These are phyloP conservation scores for Linnemannia hyalina DNA, from an alignment of 192 early-diverging fungal species.

Conservation along the genomic window DNA sequence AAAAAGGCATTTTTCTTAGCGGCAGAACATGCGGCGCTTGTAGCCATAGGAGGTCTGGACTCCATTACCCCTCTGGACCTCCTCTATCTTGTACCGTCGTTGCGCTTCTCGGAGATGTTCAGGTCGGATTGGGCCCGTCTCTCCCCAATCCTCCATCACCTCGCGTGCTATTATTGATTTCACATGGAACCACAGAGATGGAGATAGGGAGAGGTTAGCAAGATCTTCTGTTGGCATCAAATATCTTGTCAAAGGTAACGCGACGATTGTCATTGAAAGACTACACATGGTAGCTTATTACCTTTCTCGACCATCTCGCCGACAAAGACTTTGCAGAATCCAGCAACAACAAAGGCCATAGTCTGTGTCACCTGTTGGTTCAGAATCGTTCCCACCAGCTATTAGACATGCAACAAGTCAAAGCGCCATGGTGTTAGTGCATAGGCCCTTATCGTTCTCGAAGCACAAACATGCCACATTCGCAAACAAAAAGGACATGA, in stretches of 20 bases:
- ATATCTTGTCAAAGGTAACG: too few species aligned
- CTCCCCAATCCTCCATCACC: slow-evolving; percentile 84
- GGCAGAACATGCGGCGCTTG: slow-evolving; percentile 45
- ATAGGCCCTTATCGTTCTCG: too few species aligned
- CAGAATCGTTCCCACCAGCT: slow-evolving; percentile 74
- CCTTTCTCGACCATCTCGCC: slow-evolving; percentile 90
- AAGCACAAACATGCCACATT: too few species aligned
- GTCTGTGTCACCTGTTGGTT: slow-evolving; percentile 80
- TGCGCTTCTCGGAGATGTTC: slow-evolving; percentile 91
- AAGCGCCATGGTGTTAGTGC: background rate
- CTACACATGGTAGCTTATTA: slow-evolving; percentile 11
- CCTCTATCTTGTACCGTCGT: slow-evolving; percentile 75
- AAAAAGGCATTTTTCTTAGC: slow-evolving; percentile 2
- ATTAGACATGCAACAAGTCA: background rate
- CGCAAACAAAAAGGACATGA: background rate
- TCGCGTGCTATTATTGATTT: slow-evolving; percentile 68
- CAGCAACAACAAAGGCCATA: slow-evolving; percentile 86
- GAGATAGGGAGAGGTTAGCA: too few species aligned
- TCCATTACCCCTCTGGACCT: slow-evolving; percentile 23
- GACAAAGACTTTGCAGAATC: slow-evolving; percentile 93
- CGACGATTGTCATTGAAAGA: background rate
- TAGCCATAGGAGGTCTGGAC: slow-evolving; percentile 32
- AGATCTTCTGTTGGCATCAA: too few species aligned
- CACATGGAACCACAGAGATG: background rate
- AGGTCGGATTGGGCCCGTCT: slow-evolving; percentile 81